Base-by-base conservation (phyloP, 2,329 filamentous ascomycete genomes). In the Sclerotiophoma versabilis region DNA sequence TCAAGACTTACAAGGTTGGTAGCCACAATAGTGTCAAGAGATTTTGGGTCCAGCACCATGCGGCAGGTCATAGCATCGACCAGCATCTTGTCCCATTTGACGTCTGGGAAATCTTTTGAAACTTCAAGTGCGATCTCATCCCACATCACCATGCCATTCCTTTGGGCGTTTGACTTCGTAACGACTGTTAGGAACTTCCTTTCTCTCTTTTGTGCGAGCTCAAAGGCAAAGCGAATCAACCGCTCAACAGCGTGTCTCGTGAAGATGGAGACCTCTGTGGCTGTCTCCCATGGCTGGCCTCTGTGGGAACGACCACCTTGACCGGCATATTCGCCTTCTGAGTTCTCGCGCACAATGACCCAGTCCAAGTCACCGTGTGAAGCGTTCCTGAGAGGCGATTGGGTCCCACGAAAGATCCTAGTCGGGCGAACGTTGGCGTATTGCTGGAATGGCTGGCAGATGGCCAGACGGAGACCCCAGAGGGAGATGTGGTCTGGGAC, bases 71-170 rank as follows among this genome's bases (percentile, higher is more conserved):
- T 87, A 6, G 85, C 85, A 68, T 87, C 86, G 5, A 88, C 86
- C 17, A 88, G 76, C 83, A 87, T 87, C 77, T 87, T 88, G 54
- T 88, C 85, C 37, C 81, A 77, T 23, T 77, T 80, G 2, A 88
- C 85, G 60, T 87, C 84, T 0, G 82, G 82, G 60, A 84, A 88
- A 5, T 87, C 83, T 52, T 75, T 77, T 0, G 80, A 79, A 2
- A 88, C 80, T 22, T 80, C 76, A 0, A 72, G 74, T 0, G 84
- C 84, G 10, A 88, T 79, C 61, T 87, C 84, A 63, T 88, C 86
- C 86, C 86, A 88, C 53, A 88, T 79, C 0, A 88, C 86, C 85
- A 88, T 87, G 0, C 86, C 85, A 48, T 87, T 87, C 0, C 85
- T 77, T 71, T 87, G 85, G 0, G 85, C 85, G 66, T 88, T 88